A percentile compares a stretch with the other conserved stretches of the same genome.
phyloP scores from a whole-genome alignment of 805 yeast species.

The Starmerella vitae region DNA sequence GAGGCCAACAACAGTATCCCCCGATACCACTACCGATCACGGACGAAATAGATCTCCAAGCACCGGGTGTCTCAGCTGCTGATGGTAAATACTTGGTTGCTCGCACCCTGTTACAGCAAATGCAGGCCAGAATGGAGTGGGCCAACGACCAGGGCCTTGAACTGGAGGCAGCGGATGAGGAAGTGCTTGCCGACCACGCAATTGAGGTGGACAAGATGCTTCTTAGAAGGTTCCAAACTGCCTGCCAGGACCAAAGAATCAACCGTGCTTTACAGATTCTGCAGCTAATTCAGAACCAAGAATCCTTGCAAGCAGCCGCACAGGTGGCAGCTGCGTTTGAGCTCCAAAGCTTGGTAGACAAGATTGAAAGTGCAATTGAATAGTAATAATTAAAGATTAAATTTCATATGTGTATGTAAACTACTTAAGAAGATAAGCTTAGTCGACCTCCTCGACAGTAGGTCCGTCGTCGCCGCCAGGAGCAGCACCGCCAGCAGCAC shows the following conservation, averaged over 20 bases:
- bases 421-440: constrained; percentile 21
- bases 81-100: constrained; percentile 23
- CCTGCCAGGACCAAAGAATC: constrained; percentile 54
- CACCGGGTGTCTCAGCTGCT: constrained; percentile 39
- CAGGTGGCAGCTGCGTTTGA: constrained; percentile 70
- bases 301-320: constrained; percentile 70
- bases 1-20: constrained; percentile 53
- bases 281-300: constrained; percentile 55
- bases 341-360: constrained; percentile 38
- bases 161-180: constrained; percentile 29
- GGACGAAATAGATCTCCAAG: constrained; percentile 53
- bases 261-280: constrained; percentile 60
- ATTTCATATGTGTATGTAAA: constrained; percentile 2
- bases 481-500: constrained; percentile 46
- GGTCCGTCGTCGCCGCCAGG: constrained; percentile 40
- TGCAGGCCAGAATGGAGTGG: constrained; percentile 19
- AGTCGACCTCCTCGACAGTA: constrained; percentile 72
- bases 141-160: constrained; percentile 14
- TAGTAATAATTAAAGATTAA: background rate
- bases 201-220: constrained; percentile 60
- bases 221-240: constrained; percentile 57
- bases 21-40: constrained; percentile 76
- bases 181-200: constrained; percentile 40
- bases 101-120: constrained; percentile 19
- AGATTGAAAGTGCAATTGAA: constrained; percentile 16